These are phyloP conservation scores for Tricholoma saponaceum DNA, from an alignment of 768 basidiomycete species.

Conservation along the genomic window DNA sequence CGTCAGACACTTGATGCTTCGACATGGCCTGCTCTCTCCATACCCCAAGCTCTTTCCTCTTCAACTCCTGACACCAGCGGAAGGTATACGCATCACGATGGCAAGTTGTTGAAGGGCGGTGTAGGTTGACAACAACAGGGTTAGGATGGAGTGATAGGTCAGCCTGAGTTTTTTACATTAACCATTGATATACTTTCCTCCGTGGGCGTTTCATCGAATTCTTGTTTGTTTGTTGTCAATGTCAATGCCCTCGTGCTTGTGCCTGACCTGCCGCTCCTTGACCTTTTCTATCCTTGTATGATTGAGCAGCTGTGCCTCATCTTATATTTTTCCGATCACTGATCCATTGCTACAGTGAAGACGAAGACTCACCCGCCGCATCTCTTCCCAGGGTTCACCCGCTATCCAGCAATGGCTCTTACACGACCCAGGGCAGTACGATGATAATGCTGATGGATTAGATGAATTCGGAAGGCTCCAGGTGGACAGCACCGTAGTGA, in stretches of 20 bases:
- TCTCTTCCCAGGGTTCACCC: constrained; percentile 31
- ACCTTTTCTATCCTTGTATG: not conserved
- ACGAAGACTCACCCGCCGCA: constrained; percentile 62
- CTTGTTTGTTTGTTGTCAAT: no score
- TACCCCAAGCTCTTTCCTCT: constrained; percentile 54
- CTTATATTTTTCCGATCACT: not conserved
- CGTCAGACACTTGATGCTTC: constrained; percentile 58
- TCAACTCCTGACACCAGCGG: no score
- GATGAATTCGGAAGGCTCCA: not conserved
- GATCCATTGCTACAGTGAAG: constrained; percentile 50
- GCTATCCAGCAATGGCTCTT: constrained; percentile 15
- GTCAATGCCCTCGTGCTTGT: no score
- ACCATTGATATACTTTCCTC: no score
- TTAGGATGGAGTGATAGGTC: no score
- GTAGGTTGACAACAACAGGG: no score
- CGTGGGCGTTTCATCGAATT: no score
- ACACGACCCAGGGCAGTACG: not conserved
- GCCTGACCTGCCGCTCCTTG: no score
- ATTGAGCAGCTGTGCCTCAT: not conserved
- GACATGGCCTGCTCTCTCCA: constrained; percentile 63
- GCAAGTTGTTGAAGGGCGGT: constrained; percentile 47
- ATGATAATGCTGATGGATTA: not conserved
- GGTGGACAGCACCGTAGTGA: no score
- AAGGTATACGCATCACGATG: constrained; percentile 66
- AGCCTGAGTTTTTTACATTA: no score